Percentiles rank a stretch among this genome's conserved stretches.
phyloP scores from a whole-genome alignment of 805 yeast genomes.

The Wickerhamomyces alni region DNA sequence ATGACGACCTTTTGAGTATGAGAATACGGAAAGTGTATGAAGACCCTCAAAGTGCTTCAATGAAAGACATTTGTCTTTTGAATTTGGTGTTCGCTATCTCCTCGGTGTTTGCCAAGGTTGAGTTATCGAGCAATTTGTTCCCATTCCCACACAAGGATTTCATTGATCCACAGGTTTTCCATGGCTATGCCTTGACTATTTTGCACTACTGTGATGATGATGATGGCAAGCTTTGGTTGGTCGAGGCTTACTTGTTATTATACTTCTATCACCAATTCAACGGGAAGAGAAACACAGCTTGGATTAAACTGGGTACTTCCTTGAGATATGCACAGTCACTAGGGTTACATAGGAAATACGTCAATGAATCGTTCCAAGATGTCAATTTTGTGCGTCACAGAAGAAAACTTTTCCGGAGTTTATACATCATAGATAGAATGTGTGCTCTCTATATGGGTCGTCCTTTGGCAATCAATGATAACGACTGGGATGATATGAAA shows the following conservation, averaged over 20 bases:
- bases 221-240: conserved; percentile 36
- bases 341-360: conserved; percentile 33
- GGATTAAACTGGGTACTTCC: conserved; percentile 37
- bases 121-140: conserved; percentile 20
- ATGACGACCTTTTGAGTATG: conserved; percentile 27
- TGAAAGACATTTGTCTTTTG: conserved; percentile 27
- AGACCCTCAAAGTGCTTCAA: conserved; percentile 22
- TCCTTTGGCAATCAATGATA: conserved; percentile 29
- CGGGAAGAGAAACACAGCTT: conserved; percentile 36
- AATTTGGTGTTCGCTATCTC: conserved; percentile 37
- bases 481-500: conserved; percentile 34
- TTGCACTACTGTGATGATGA: conserved; percentile 28
- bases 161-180: conserved; percentile 27
- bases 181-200: conserved; percentile 30
- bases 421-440: conserved; percentile 30
- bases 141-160: conserved; percentile 18
- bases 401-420: conserved; percentile 29
- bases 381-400: conserved; percentile 23
- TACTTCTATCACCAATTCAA: conserved; percentile 35
- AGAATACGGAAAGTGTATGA: conserved; percentile 27
- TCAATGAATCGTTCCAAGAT: conserved; percentile 32
- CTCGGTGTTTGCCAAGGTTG: conserved; percentile 30
- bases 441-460: conserved; percentile 32
- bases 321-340: conserved; percentile 37
- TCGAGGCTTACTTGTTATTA: conserved; percentile 33